Percentiles rank a stretch among this genome's conserved stretches.
These are phyloP conservation scores for Ogataea nonfermentans DNA, from an alignment of 805 yeast species.

Conservation along the genomic window DNA sequence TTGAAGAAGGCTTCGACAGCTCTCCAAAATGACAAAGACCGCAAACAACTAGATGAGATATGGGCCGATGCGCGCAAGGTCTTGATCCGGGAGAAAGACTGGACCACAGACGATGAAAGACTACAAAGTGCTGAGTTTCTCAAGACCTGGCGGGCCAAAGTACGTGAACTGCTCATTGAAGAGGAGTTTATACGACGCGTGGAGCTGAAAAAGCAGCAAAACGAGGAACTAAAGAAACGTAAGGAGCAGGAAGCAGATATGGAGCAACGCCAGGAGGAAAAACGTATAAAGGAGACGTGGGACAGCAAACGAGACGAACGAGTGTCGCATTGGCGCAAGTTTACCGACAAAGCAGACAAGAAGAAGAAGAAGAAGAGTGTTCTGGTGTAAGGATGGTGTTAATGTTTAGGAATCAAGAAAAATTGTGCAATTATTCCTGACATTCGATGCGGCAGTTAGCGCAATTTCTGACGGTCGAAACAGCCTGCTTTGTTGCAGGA, in stretches of 20 bases:
- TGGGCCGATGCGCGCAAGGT: slow-evolving; percentile 43
- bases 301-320: slow-evolving; percentile 57
- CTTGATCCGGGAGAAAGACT: slow-evolving; percentile 36
- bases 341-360: slow-evolving; percentile 41
- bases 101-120: slow-evolving; percentile 39
- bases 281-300: slow-evolving; percentile 49
- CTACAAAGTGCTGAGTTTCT: slow-evolving; percentile 36
- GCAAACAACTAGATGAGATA: slow-evolving; percentile 42
- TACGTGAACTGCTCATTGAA: slow-evolving; percentile 44
- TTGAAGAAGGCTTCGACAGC: slow-evolving; percentile 53
- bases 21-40: slow-evolving; percentile 37
- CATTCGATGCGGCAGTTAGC: slow-evolving; percentile 6
- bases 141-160: slow-evolving; percentile 41
- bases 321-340: slow-evolving; percentile 59
- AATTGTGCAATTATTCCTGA: not conserved
- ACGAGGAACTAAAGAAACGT: slow-evolving; percentile 39
- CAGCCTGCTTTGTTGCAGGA: slow-evolving; percentile 31
- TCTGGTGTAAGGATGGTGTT: slow-evolving; percentile 33
- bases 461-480: slow-evolving; percentile 18
- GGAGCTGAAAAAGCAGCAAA: slow-evolving; percentile 40
- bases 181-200: slow-evolving; percentile 44
- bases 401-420: not conserved
- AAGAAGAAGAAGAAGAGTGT: slow-evolving; percentile 48
- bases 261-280: slow-evolving; percentile 31
- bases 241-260: slow-evolving; percentile 34